Base-by-base conservation (phyloP, 2,329 filamentous ascomycete species). In the Rhinocladiella similis region DNA sequence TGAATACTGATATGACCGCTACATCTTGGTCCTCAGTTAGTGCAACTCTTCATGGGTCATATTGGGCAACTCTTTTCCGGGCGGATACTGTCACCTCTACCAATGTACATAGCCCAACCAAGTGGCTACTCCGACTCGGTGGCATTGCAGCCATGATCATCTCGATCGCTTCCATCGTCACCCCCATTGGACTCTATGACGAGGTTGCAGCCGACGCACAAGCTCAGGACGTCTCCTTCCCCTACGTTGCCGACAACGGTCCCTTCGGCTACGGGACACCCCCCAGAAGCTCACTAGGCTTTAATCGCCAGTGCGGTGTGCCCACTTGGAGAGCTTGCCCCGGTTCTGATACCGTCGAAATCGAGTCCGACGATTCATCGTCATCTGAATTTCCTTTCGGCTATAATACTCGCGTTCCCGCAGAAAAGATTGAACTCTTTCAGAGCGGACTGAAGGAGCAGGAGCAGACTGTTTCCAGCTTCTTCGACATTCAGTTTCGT, bases 121-220 rank as follows among this genome's bases (percentile, higher is more conserved):
- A 16, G n/a, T 38, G 35, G 35, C 12, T 38, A 14, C 66, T 61
- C 4, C 67, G 62, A 55, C 35, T 69, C 42, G 63, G 60, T 14
- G 57, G 72, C 0, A 49, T 73, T 7, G 50, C 70, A 1, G 51
- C 71, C 3, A 25, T 70, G 16, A 50, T 77, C 9, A 65, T 74
- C 3, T 68, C 73, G 0, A 55, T 79, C 13, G 70, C 77, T 1
- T 72, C 75, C n/a, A 68, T 80, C 4, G 66, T 79, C 2, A 79
- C 77, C 0, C 77, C 77, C 0, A 65, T 80, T 3, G 77, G 77
- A 1, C 66, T 80, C 0, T 75, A 75, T 46, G 72, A 79, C n/a
- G 63, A 67, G 3, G 60, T 77, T 33, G 66, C 66, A 1, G 65
- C 65, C 1, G 50, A 54, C 1, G 22, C 51, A 0, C 54, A 65